phyloP scores from a whole-genome alignment of 2,329 filamentous ascomycete genomes.

The Alternaria postmessia region DNA sequence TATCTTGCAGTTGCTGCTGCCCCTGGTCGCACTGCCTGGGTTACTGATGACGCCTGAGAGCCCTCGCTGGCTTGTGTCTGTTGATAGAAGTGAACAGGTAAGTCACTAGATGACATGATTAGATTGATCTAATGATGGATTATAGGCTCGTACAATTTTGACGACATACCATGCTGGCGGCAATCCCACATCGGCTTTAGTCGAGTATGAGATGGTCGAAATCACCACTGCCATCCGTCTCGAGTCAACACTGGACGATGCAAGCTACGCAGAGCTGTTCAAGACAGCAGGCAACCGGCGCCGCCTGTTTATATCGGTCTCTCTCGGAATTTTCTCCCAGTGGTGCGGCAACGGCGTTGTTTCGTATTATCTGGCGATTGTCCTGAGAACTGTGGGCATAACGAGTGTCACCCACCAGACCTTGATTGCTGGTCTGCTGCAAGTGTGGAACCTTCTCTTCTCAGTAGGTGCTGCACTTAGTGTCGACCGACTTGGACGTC shows the following conservation, averaged over 20 bases:
- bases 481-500: neutral
- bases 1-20: neutral
- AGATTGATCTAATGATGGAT: fast-evolving
- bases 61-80: neutral
- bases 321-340: neutral
- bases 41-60: neutral
- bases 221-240: too few relatives aligned
- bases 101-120: neutral
- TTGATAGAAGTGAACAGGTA: neutral
- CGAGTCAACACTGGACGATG: too few relatives aligned
- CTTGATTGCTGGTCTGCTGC: too few relatives aligned
- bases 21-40: neutral
- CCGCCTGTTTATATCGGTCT: neutral
- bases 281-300: neutral
- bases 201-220: too few relatives aligned
- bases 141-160: too few relatives aligned
- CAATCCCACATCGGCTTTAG: too few relatives aligned
- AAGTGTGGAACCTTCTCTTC: neutral
- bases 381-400: neutral
- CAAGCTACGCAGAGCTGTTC: neutral
- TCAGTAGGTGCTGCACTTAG: neutral
- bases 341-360: neutral
- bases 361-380: neutral
- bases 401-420: neutral
- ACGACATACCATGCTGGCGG: too few relatives aligned